Evolutionary conservation across 352 stramenopile species (phyloP).

Genomic region (Thalassiosira mediterranea): DNA sequence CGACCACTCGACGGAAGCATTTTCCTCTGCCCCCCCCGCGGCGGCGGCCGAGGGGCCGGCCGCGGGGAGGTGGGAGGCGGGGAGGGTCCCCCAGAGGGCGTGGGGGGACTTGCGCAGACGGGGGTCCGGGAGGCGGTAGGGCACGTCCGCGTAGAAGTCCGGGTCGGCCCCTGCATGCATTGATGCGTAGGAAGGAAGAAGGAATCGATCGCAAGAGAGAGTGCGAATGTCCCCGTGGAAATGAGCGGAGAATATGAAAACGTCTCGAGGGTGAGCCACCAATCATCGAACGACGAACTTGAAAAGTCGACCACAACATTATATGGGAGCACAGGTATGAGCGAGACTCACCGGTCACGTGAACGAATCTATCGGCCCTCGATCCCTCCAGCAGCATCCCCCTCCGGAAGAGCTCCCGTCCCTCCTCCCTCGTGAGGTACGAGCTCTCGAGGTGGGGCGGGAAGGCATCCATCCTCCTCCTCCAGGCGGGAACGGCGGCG

Average conservation of each 20-base stretch:
- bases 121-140: slow-evolving; percentile 71
- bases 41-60: neutral
- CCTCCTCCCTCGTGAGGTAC: slow-evolving; percentile 76
- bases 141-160: slow-evolving; percentile 71
- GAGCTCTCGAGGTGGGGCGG: slow-evolving; percentile 77
- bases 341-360: slow-evolving; percentile 59
- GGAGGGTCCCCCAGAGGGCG: slow-evolving; percentile 79
- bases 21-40: slow-evolving; percentile 4
- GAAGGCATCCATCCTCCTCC: slow-evolving; percentile 70
- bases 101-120: slow-evolving; percentile 81
- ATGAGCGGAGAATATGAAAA: no score
- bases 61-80: slow-evolving; percentile 43
- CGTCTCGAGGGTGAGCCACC: no score
- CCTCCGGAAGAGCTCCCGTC: slow-evolving; percentile 66
- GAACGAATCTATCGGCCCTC: slow-evolving; percentile 52
- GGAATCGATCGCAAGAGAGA: slow-evolving; percentile 10
- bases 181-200: slow-evolving; percentile 9
- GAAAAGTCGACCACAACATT: no score
- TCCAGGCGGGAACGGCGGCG: slow-evolving; percentile 44
- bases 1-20: no score
- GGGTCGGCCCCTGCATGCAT: slow-evolving; percentile 61
- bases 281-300: no score
- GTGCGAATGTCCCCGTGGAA: neutral
- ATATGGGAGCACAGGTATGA: neutral
- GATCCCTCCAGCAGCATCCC: slow-evolving; percentile 39